Conservation (phyloP, 345 rosid genomes). For the Geranium brycei region DNA sequence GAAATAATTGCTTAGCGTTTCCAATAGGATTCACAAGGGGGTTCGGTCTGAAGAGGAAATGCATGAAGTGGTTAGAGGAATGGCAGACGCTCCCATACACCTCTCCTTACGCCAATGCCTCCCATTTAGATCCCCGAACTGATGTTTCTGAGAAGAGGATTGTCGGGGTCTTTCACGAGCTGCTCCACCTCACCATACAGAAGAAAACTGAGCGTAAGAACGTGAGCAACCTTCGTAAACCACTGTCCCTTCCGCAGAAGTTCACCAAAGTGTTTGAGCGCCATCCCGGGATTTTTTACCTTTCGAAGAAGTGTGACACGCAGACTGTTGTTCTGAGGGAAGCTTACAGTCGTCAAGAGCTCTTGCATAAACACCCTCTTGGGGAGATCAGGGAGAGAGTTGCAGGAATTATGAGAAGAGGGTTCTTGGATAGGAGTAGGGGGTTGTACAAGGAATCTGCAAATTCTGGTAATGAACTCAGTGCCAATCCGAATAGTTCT, state of each 20-base stretch:
- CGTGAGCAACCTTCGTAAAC: constrained; percentile 63
- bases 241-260: constrained; percentile 60
- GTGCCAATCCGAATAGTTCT: constrained; percentile 10
- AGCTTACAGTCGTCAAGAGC: constrained; percentile 43
- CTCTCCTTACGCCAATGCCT: constrained; percentile 48
- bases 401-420: constrained; percentile 41
- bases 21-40: constrained; percentile 73
- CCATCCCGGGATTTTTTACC: constrained; percentile 77
- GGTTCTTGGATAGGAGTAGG: constrained; percentile 51
- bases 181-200: constrained; percentile 60
- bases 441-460: constrained; percentile 33
- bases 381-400: constrained; percentile 35
- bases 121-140: constrained; percentile 74
- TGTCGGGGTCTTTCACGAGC: constrained; percentile 75
- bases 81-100: constrained; percentile 81
- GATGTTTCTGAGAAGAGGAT: constrained; percentile 78
- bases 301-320: constrained; percentile 47
- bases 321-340: constrained; percentile 74
- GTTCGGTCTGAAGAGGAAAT: constrained; percentile 64
- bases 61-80: constrained; percentile 67
- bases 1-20: constrained; percentile 30
- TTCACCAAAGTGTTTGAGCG: constrained; percentile 79
- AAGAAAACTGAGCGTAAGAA: constrained; percentile 67
- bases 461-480: background rate
- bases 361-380: constrained; percentile 45